These are phyloP conservation scores for Coemansia sp. DNA, from an alignment of 192 early-diverging fungal species.

Conservation along the genomic window DNA sequence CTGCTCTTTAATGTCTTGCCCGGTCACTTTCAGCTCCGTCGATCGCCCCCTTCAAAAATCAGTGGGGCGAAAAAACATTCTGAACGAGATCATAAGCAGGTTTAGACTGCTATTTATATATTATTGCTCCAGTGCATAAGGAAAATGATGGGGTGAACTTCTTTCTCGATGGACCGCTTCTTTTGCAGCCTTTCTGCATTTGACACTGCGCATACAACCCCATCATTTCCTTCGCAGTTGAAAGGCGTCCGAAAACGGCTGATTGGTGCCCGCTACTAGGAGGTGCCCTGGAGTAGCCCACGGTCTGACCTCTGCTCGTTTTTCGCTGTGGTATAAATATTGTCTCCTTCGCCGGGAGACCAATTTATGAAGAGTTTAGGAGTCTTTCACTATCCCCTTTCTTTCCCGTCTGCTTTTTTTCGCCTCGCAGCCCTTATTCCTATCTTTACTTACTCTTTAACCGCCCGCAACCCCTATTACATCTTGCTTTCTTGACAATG, in stretches of 20 bases:
- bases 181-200: not conserved
- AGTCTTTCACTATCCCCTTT: not conserved
- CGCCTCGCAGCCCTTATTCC: not conserved
- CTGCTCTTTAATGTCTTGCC: not conserved
- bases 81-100: not conserved
- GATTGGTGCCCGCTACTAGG: not conserved
- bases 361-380: not conserved
- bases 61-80: not conserved
- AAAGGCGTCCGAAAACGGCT: not conserved
- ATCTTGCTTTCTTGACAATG: not conserved
- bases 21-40: not conserved
- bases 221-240: not conserved
- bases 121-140: not conserved
- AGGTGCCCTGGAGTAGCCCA: not conserved
- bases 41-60: not conserved
- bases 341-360: not conserved
- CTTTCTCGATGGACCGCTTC: slow-evolving; percentile 4
- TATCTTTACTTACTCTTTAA: not conserved
- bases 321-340: not conserved
- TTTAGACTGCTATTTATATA: not conserved
- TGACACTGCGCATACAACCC: not conserved
- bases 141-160: not conserved
- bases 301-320: not conserved
- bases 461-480: not conserved
- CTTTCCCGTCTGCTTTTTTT: not conserved